phyloP scores from a whole-genome alignment of 768 basidiomycete genomes.

The Suillus paluster region DNA sequence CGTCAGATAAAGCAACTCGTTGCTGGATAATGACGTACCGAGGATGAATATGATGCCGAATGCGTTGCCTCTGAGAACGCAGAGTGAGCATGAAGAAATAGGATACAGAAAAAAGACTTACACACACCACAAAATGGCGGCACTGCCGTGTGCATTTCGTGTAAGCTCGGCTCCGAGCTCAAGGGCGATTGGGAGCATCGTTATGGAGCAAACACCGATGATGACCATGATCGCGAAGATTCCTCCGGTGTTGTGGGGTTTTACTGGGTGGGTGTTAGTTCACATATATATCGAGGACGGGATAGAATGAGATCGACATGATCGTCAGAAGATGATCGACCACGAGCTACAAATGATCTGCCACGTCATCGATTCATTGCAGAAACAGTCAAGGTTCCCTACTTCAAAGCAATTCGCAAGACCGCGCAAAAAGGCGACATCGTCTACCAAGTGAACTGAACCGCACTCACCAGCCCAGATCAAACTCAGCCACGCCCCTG shows the following conservation, averaged over 20 bases:
- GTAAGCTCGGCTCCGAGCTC: constrained; percentile 83
- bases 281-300: neutral
- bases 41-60: constrained; percentile 64
- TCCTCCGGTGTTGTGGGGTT: constrained; percentile 58
- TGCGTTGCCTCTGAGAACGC: constrained; percentile 58
- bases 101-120: constrained; percentile 37
- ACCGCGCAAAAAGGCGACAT: no score
- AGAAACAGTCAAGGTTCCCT: no score
- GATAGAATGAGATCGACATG: no score
- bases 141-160: constrained; percentile 76
- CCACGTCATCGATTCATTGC: no score
- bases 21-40: constrained; percentile 42
- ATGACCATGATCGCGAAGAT: constrained; percentile 71
- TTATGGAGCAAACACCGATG: constrained; percentile 66
- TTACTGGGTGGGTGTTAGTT: constrained; percentile 45
- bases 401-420: no score
- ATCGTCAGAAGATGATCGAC: no score
- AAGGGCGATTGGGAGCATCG: constrained; percentile 74
- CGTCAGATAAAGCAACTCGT: neutral
- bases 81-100: neutral
- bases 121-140: constrained; percentile 78
- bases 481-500: constrained; percentile 67
- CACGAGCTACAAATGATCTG: no score
- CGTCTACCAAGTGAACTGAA: neutral
- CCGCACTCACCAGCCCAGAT: constrained; percentile 74